phyloP scores from a whole-genome alignment of 2,329 filamentous ascomycete species.

The Chalara sp. region DNA sequence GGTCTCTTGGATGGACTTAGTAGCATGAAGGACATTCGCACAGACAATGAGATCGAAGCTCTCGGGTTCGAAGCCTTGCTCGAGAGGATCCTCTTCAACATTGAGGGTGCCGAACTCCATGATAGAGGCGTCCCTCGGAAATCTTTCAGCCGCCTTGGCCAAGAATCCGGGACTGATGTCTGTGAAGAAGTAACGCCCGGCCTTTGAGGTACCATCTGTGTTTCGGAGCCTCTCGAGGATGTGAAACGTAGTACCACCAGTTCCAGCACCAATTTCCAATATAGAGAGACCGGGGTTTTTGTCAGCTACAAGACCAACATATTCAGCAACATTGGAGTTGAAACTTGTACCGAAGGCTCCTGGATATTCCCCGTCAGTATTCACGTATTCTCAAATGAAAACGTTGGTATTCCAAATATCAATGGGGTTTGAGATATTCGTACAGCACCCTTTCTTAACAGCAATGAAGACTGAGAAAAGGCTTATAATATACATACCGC shows the following conservation, averaged over 20 bases:
- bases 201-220: not conserved
- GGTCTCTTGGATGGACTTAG: constrained; percentile 12
- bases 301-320: not conserved
- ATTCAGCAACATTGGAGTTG: constrained; percentile 4
- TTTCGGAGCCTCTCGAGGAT: constrained; percentile 5
- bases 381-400: too few relatives aligned
- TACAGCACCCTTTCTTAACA: too few relatives aligned
- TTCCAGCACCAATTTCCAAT: constrained; percentile 21
- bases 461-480: too few relatives aligned
- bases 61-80: constrained; percentile 16
- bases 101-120: constrained; percentile 26
- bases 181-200: constrained; percentile 15
- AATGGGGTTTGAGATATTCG: too few relatives aligned
- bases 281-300: not conserved
- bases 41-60: constrained; percentile 20
- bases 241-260: constrained; percentile 8
- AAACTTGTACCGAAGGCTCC: not conserved
- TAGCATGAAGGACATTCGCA: constrained; percentile 18
- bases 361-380: too few relatives aligned
- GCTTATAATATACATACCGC: not conserved
- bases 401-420: too few relatives aligned
- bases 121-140: constrained; percentile 5
- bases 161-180: constrained; percentile 27
- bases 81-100: constrained; percentile 8
- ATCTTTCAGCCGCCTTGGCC: constrained; percentile 19